These are phyloP conservation scores for Geopyxis carbonaria DNA, from an alignment of 495 filamentous ascomycete species.

Conservation along the genomic window DNA sequence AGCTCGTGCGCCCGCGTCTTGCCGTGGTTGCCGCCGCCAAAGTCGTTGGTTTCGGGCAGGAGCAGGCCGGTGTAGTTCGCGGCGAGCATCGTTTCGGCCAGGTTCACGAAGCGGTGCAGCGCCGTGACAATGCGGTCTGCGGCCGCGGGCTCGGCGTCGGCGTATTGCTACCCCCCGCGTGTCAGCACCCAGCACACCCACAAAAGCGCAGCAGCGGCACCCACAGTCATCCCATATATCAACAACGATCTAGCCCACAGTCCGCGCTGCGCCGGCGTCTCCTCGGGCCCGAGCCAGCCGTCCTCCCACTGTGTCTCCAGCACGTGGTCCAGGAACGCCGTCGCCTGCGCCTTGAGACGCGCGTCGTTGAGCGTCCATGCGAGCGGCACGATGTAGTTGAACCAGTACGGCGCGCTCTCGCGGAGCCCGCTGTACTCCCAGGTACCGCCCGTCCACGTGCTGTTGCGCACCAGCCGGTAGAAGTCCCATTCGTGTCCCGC, in stretches of 20 bases:
- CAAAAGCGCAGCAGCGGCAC: neutral
- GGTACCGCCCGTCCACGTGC: constrained; percentile 38
- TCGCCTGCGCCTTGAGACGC: constrained; percentile 38
- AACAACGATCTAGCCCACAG: constrained; percentile 6
- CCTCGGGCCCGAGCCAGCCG: constrained; percentile 6
- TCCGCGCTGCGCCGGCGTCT: neutral
- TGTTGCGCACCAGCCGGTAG: constrained; percentile 39
- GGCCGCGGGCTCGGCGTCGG: constrained; percentile 25
- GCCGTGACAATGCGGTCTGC: constrained; percentile 23
- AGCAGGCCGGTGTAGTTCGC: constrained; percentile 7
- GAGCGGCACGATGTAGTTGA: constrained; percentile 48
- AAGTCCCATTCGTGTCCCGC: constrained; percentile 44
- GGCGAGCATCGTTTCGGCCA: constrained; percentile 23
- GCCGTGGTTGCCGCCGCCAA: constrained; percentile 6
- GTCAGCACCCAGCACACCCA: neutral
- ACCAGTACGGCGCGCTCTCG: constrained; percentile 49
- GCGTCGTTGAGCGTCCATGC: constrained; percentile 39
- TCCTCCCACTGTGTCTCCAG: constrained; percentile 32
- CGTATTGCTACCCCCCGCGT: constrained; percentile 5
- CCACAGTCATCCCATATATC: constrained; percentile 7
- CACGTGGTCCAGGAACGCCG: constrained; percentile 32
- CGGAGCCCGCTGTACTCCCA: constrained; percentile 42
- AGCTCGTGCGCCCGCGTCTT: constrained; percentile 4
- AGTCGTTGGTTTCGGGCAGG: neutral
- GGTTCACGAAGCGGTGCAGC: constrained; percentile 26